Evolutionary conservation across 2,329 filamentous ascomycete species (phyloP).

Genomic region (Fusarium sulawesiense): DNA sequence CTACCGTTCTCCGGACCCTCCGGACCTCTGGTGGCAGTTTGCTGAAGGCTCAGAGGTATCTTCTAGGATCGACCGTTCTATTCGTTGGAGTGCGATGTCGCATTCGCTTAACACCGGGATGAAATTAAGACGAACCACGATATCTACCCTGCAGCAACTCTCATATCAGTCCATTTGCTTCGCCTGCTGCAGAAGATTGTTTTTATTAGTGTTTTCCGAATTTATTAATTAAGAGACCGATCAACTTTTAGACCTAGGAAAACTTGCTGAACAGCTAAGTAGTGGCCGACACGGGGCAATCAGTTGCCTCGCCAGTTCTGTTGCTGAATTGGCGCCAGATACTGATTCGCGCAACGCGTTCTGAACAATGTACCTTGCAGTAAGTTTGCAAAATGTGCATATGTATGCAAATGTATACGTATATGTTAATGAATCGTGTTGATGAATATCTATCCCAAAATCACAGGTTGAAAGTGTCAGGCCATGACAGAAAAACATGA

Average conservation of each 20-base stretch:
- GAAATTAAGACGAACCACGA: background rate
- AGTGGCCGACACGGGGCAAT: background rate
- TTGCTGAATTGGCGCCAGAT: too few relatives aligned
- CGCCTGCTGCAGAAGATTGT: background rate
- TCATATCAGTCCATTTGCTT: background rate
- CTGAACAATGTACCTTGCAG: too few relatives aligned
- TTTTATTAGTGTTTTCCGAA: background rate
- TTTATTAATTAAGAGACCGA: rapidly evolving
- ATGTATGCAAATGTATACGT: background rate
- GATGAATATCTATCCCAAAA: background rate
- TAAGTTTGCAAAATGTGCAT: rapidly evolving
- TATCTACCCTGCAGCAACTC: background rate
- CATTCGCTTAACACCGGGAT: background rate
- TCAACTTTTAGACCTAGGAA: background rate
- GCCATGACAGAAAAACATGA: background rate
- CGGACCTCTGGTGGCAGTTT: background rate
- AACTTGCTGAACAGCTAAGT: background rate
- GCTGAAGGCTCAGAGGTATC: too few relatives aligned
- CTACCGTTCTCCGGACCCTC: background rate
- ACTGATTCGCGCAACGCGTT: too few relatives aligned
- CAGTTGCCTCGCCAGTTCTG: rapidly evolving
- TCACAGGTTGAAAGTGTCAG: background rate
- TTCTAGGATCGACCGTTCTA: background rate
- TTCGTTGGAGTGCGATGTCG: background rate
- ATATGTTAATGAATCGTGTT: background rate